Evolutionary conservation across 148 eudicot genomes (phyloP).

Genomic region (Vaccinium darrowii): DNA sequence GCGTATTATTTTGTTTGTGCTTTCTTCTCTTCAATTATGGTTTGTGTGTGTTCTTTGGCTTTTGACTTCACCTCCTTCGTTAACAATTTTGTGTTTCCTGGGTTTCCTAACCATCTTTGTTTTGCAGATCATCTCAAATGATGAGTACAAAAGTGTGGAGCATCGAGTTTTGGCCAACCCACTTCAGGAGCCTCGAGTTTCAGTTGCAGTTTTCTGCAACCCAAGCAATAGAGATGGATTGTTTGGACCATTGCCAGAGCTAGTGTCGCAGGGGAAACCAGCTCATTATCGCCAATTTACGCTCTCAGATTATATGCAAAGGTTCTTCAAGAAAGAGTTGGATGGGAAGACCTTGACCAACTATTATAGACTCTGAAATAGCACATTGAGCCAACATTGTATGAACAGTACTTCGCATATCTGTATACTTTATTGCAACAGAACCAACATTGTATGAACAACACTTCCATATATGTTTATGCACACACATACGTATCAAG

Average conservation of each 20-base stretch:
- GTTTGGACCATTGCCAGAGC: slow-evolving; percentile 63
- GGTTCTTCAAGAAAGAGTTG: slow-evolving; percentile 56
- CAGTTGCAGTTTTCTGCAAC: slow-evolving; percentile 54
- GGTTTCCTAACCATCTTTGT: background rate
- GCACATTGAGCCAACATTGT: background rate
- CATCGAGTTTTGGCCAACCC: slow-evolving; percentile 64
- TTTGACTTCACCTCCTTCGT: background rate
- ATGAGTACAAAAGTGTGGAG: slow-evolving; percentile 55
- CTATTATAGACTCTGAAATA: slow-evolving; percentile 28
- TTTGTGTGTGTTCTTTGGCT: background rate
- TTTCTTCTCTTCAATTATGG: background rate
- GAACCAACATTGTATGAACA: background rate
- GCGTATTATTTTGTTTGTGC: slow-evolving; percentile 7
- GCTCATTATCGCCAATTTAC: slow-evolving; percentile 44
- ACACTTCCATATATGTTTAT: background rate
- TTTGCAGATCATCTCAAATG: slow-evolving; percentile 63
- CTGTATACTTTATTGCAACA: background rate
- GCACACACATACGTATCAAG: too few species aligned
- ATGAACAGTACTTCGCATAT: background rate
- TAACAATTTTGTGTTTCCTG: background rate
- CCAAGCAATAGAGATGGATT: slow-evolving; percentile 41
- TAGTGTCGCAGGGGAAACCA: slow-evolving; percentile 47
- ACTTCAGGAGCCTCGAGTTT: slow-evolving; percentile 39
- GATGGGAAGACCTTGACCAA: slow-evolving; percentile 49
- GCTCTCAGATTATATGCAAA: slow-evolving; percentile 35